Base-by-base conservation (phyloP, 352 stramenopile species). In the Plasmopara viticola region DNA sequence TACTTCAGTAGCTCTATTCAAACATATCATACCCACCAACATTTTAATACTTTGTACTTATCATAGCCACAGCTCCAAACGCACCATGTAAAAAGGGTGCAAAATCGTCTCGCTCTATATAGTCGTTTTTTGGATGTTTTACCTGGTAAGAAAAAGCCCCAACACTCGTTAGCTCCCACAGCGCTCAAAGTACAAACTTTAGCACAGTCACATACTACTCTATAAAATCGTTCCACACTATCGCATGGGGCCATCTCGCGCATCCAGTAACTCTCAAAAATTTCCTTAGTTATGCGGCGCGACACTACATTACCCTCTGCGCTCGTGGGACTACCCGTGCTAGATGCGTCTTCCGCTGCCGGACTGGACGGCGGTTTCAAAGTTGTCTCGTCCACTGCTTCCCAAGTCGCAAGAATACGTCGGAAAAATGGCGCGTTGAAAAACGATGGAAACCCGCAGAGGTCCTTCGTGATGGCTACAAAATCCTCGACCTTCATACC, bases 401-500 rank as follows among this genome's bases (percentile, higher is more conserved):
- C 51, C 4, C 53, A 44, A 0, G 60, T 70, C 30, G 64, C 56
- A 13, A 84, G 50, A 45, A 99, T 97, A 6, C 95, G 79, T 40
- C 84, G 71, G 66, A 98, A 99, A 31, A 99, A 86, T 40, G 95
- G 93, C 30, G 87, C 86, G 62, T 98, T 98, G 66, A 99, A 98
- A 72, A 99, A 99, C 17, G 92, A 97, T n/a, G 96, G 96, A 68
- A 99, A 98, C 8, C 87, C 83, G 65, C 95, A 99, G 14, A 99
- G 71, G 51, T 98, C 96, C 66, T 99, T 99, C 4, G 95, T 98
- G 25, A 99, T 94, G 6, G 90, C 78, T 34, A 98, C 94, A 59
- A 94, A 94, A 44, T 89, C 78, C 48, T 91, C 79, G 9, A 91
- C 75, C 43, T 86, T 89, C 77, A 94, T 90, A 34, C 83, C 83